phyloP scores from a whole-genome alignment of 2,329 filamentous ascomycete species.

The Hymenoscyphus fructigenus region DNA sequence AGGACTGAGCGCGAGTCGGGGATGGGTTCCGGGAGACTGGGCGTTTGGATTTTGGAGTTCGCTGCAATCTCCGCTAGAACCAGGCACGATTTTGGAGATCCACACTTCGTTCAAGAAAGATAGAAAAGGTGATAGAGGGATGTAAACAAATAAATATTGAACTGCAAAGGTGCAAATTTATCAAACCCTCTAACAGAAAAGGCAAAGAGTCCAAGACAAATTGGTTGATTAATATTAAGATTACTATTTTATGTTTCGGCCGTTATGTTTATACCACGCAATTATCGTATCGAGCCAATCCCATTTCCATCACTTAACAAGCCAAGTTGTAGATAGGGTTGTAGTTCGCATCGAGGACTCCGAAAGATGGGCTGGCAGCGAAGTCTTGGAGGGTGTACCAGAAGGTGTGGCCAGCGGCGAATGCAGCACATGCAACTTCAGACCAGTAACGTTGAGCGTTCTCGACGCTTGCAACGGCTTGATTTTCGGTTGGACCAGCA shows the following conservation, averaged over 20 bases:
- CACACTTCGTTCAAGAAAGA: too few relatives aligned
- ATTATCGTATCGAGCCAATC: background rate
- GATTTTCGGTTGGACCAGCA: conserved; percentile 51
- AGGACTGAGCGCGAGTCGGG: too few relatives aligned
- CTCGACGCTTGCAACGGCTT: conserved; percentile 52
- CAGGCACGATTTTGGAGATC: too few relatives aligned
- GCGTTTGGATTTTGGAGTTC: too few relatives aligned
- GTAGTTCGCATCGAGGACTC: conserved; percentile 38
- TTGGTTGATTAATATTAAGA: conserved; percentile 5
- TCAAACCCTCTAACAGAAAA: background rate
- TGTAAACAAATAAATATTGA: too few relatives aligned
- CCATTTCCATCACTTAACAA: conserved; percentile 21
- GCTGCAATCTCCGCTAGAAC: too few relatives aligned
- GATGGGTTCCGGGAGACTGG: too few relatives aligned
- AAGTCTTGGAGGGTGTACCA: conserved; percentile 63
- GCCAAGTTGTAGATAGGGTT: conserved; percentile 30
- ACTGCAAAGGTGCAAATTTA: too few relatives aligned
- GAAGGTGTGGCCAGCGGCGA: conserved; percentile 55
- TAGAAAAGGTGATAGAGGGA: too few relatives aligned
- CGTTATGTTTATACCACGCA: background rate
- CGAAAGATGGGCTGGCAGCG: conserved; percentile 40
- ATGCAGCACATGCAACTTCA: conserved; percentile 57
- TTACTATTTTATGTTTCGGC: background rate
- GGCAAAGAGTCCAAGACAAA: background rate
- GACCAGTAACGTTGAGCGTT: conserved; percentile 67